Base-by-base conservation (phyloP, 768 basidiomycete genomes). In the Phanerochaete sordida region DNA sequence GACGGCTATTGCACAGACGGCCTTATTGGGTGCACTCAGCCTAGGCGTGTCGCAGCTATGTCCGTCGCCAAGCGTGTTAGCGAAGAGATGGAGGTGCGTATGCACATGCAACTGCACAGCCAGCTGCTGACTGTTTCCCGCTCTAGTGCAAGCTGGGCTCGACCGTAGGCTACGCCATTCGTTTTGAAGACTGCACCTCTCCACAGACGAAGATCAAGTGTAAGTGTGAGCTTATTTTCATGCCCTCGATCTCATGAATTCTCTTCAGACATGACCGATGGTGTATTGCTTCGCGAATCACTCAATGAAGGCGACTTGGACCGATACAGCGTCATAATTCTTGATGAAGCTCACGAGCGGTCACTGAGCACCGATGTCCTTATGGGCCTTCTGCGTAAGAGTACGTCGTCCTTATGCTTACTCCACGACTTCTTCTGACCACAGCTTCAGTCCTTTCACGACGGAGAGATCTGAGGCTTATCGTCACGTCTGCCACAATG, bases 11-110 rank as follows among this genome's bases (percentile, higher is more conserved):
- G 95, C 65, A 71, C 83, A 3, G 83, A 87, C 74, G 96, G 96
- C 19, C 81, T 98, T 45, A 86, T 99, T 52, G 96, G 96, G 12
- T 99, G 97, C 70, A 99, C 97, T 0, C 97, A 99, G 70, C 97
- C 97, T 51, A 85, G 97, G 66, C 95, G 97, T 77, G 97, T 99
- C 28, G 97, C 97, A 47, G 97, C 97, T 16, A 98, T 99, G 97
- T 95, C 93, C 11, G 97, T 98, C 7, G 97, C 97, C n/a, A 98
- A 99, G 77, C 95, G 97, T 74, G 97, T 99, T 59, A 95, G 93
- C 69, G 97, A 99, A 70, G 97, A 99, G 76, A 98, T 99, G 90
- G 93, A 97, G 84, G 92, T 92, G 48, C n/a, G 57, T 56, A 3
- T 46, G 48, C 44, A 24, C 57, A 50, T 31, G 55, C 66, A 1